These are phyloP conservation scores for Nepenthes mirabilis DNA, from an alignment of 148 eudicot genomes.

Conservation along the genomic window DNA sequence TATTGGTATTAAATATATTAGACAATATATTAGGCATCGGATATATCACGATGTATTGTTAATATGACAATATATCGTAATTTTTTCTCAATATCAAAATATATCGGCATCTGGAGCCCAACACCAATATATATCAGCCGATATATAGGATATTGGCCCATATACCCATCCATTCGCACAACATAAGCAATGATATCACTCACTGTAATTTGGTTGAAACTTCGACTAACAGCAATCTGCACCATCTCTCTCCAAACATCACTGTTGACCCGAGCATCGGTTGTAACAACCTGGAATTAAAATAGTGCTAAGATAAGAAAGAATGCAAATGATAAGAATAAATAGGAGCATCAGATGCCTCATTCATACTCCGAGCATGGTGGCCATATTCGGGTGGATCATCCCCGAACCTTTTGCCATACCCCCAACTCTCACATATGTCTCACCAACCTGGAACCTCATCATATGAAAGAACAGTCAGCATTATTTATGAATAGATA, in stretches of 20 bases:
- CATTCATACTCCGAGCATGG: conserved; percentile 95
- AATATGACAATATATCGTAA: no score
- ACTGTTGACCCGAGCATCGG: conserved; percentile 73
- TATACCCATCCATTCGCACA: not conserved
- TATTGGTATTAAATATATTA: no score
- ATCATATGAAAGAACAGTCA: conserved; percentile 2
- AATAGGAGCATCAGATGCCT: conserved; percentile 13
- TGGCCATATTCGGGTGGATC: conserved; percentile 99
- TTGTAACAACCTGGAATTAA: conserved; percentile 75
- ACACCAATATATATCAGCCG: no score
- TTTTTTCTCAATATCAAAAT: no score
- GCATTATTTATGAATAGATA: not conserved
- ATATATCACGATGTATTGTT: no score
- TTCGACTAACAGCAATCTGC: conserved; percentile 70
- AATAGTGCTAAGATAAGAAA: conserved; percentile 2
- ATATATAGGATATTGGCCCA: no score
- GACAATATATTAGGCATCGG: no score
- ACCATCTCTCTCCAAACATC: conserved; percentile 96
- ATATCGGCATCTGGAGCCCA: conserved; percentile 1
- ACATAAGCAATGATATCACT: conserved; percentile 14
- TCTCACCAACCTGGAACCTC: conserved; percentile 51
- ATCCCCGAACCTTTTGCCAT: conserved; percentile 99
- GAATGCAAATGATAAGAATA: conserved; percentile 1
- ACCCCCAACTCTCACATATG: conserved; percentile 67
- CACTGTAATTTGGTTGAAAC: conserved; percentile 97